phyloP scores from a whole-genome alignment of 2,329 filamentous ascomycete species.

The Colletotrichum sidae region DNA sequence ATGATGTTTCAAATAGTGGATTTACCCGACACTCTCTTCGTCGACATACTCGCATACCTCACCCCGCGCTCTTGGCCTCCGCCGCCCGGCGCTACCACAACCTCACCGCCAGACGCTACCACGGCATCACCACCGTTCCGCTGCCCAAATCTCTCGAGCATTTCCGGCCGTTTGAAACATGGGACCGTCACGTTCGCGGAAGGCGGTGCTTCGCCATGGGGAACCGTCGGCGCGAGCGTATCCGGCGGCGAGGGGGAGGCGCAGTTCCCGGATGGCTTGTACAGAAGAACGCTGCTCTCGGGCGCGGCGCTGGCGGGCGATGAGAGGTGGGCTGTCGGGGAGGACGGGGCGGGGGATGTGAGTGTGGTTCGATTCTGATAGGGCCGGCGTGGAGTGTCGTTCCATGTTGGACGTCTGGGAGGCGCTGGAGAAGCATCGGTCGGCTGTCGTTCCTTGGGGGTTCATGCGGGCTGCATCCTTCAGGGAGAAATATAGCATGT shows the following conservation, averaged over 20 bases:
- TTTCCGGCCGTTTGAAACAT: constrained; percentile 54
- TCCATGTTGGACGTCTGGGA: background rate
- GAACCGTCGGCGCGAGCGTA: constrained; percentile 54
- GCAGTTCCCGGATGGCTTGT: constrained; percentile 56
- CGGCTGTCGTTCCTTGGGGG: background rate
- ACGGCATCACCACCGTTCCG: constrained; percentile 34
- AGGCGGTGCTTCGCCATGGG: constrained; percentile 61
- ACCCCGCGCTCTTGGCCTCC: constrained; percentile 59
- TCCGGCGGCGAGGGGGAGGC: constrained; percentile 42
- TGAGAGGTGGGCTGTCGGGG: constrained; percentile 71
- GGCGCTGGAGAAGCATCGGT: background rate
- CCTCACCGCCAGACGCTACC: constrained; percentile 47
- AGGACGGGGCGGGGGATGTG: constrained; percentile 62
- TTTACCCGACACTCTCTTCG: constrained; percentile 70
- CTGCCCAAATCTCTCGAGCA: constrained; percentile 39
- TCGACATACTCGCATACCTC: constrained; percentile 63
- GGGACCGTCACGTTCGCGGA: constrained; percentile 58
- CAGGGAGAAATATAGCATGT: background rate
- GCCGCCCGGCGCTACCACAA: constrained; percentile 67
- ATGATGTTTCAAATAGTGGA: no score
- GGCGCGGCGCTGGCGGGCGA: constrained; percentile 68
- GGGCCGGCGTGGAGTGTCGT: constrained; percentile 16
- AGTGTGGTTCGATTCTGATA: constrained; percentile 64
- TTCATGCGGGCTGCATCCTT: background rate
- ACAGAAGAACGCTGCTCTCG: constrained; percentile 57